Evolutionary conservation across 169 alveolate species (phyloP).

Genomic region (Besnoitia besnoiti): DNA sequence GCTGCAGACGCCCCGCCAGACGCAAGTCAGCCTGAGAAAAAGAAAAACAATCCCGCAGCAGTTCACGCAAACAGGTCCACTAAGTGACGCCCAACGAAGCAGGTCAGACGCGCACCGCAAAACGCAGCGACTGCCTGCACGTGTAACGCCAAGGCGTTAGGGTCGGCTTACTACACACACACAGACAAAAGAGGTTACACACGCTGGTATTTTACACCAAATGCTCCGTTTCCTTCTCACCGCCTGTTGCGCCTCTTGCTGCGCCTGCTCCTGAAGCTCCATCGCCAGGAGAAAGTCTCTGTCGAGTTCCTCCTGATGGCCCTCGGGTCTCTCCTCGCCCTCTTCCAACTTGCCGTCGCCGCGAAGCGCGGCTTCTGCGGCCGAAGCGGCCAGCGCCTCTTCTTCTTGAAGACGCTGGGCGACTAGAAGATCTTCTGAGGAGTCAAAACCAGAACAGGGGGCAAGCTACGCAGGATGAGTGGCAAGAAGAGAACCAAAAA

Average conservation of each 20-base stretch:
- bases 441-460: neutral
- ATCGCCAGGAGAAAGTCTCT: neutral
- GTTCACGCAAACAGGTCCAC: neutral
- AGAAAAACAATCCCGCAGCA: neutral
- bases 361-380: neutral
- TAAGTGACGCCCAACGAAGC: too few species aligned
- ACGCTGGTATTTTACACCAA: too few species aligned
- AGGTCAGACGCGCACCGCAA: too few species aligned
- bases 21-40: neutral
- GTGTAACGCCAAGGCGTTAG: too few species aligned
- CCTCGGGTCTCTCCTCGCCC: neutral
- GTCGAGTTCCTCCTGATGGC: neutral
- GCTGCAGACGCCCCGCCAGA: neutral
- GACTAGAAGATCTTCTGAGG: neutral
- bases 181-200: too few species aligned
- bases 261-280: conserved; percentile 14
- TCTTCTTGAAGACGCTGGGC: conserved; percentile 11
- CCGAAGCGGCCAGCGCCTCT: neutral
- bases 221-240: neutral
- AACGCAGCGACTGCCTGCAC: too few species aligned
- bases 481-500: neutral
- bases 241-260: conserved; percentile 2
- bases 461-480: neutral
- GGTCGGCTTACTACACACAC: too few species aligned
- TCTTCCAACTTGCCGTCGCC: neutral